Conservation (phyloP, 768 basidiomycete genomes). For the Leccinum disarticulatum region DNA sequence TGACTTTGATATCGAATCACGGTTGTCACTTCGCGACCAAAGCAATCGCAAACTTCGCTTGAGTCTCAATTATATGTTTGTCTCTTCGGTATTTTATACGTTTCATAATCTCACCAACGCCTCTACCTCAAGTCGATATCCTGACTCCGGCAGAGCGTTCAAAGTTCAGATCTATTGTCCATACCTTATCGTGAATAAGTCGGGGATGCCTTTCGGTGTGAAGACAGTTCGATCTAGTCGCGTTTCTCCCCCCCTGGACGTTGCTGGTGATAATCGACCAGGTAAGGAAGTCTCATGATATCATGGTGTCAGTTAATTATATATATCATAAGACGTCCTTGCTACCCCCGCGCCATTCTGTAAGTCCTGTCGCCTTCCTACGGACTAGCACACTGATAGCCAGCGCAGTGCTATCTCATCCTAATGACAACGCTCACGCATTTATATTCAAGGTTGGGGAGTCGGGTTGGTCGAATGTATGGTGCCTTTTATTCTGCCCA, state of each 20-base stretch:
- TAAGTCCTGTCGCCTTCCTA: constrained; percentile 41
- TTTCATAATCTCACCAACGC: constrained; percentile 8
- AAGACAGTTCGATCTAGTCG: constrained; percentile 63
- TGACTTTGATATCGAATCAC: constrained; percentile 81
- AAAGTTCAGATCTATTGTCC: constrained; percentile 94
- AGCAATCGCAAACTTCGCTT: constrained; percentile 76
- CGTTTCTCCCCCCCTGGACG: constrained; percentile 64
- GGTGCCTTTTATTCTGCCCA: constrained; percentile 4
- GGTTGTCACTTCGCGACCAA: constrained; percentile 69
- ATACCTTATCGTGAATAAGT: constrained; percentile 91
- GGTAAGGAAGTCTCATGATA: constrained; percentile 40
- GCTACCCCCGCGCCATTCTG: constrained; percentile 72
- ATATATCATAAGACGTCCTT: constrained; percentile 40
- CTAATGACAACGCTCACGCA: constrained; percentile 76
- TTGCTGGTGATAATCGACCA: constrained; percentile 75
- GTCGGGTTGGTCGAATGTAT: constrained; percentile 87
- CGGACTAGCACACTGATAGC: constrained; percentile 7
- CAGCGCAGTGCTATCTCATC: constrained; percentile 78
- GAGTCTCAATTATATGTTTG: constrained; percentile 88
- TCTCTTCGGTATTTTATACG: constrained; percentile 4
- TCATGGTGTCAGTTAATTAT: constrained; percentile 20
- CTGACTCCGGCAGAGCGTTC: constrained; percentile 92
- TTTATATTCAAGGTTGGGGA: constrained; percentile 78
- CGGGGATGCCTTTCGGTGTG: constrained; percentile 77
- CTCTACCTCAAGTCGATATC: constrained; percentile 54